Evolutionary conservation across 805 yeast species (phyloP), one percentile per base, ranked within the genome.

Genomic region (Jamesozyma lodderae): DNA sequence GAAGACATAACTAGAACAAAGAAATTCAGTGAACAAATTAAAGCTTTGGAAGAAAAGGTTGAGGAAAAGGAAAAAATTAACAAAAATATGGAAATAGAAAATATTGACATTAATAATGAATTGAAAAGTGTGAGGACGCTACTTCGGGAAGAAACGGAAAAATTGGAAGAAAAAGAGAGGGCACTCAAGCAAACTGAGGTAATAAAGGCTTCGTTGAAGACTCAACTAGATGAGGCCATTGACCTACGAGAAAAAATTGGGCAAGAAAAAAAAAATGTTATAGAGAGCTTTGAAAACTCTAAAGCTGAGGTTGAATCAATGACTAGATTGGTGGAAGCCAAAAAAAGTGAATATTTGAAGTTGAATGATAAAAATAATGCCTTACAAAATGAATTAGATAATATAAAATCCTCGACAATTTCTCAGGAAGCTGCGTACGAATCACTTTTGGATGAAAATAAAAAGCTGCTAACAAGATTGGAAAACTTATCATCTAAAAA

Each of bases 1-100:
- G 71, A 75, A 17, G 79, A 77, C 40, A 72, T 76, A 4, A 61
- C 72, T 29, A 79, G 76, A 51, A 67, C 76, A 4, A 74, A 73
- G 41, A 73, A 70, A 39, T 64, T 78, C 42, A 71, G 72, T 40
- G 76, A 74, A 18, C 73, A 80, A 41, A 61, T 85, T 18, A 69
- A 69, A 32, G 50, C 61, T 1, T 59, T 81, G 28, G 79, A 75
- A 38, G 49, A 54, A 0, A 69, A 72, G 33, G 54, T 79, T 2
- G 55, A 59, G 28, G 63, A 65, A 3, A 40, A 59, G 6, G 67
- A 64, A 31, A 61, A 63, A 14, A 58, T 58, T 38, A 41, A 46
- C 14, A 43, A 44, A 6, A 55, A 59, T 6, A 48, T 61, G 1
- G 48, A 55, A 13, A 51, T 60, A 19, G 48, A 58, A 25, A 42